Evolutionary conservation across 164 flowering plant genomes (phyloP).

Genomic region (Aristolochia fimbriata): DNA sequence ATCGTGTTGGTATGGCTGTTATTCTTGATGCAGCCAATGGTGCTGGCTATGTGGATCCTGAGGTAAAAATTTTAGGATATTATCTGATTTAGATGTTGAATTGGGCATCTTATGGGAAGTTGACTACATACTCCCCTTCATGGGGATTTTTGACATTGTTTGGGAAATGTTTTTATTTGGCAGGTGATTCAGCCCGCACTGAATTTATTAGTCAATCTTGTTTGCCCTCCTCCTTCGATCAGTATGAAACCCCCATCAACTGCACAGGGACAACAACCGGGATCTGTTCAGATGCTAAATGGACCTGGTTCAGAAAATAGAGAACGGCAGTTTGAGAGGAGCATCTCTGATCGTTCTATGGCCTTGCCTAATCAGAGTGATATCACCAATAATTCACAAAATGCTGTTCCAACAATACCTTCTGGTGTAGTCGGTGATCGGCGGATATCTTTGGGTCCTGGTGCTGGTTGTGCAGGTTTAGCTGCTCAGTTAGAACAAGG

Average conservation of each 20-base stretch:
- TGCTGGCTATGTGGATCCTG: constrained; percentile 64
- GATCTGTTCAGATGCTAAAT: constrained; percentile 35
- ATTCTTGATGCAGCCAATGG: constrained; percentile 87
- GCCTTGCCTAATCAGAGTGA: constrained; percentile 33
- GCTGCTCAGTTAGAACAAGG: constrained; percentile 91
- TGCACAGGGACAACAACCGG: constrained; percentile 53
- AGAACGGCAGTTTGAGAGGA: constrained; percentile 47
- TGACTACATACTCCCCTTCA: too few species aligned
- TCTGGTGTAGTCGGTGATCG: constrained; percentile 88
- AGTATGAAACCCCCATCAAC: constrained; percentile 55
- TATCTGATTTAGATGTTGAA: too few species aligned
- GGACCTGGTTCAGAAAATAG: constrained; percentile 34
- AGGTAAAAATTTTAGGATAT: constrained; percentile 31
- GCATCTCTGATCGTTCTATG: constrained; percentile 30
- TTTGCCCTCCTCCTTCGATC: constrained; percentile 97
- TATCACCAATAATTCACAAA: constrained; percentile 17
- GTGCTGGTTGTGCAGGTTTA: constrained; percentile 92
- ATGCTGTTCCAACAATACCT: constrained; percentile 12
- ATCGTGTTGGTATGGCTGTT: constrained; percentile 89
- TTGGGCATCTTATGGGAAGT: too few species aligned
- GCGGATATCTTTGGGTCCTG: constrained; percentile 81
- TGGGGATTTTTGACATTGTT: background rate
- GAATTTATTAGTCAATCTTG: constrained; percentile 82
- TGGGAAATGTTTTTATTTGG: constrained; percentile 4
- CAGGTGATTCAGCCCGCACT: constrained; percentile 90